A percentile compares a stretch with the other conserved stretches of the same genome.
These are phyloP conservation scores for Cicer cuneatum DNA, from an alignment of 306 rosid genomes.

Conservation along the genomic window DNA sequence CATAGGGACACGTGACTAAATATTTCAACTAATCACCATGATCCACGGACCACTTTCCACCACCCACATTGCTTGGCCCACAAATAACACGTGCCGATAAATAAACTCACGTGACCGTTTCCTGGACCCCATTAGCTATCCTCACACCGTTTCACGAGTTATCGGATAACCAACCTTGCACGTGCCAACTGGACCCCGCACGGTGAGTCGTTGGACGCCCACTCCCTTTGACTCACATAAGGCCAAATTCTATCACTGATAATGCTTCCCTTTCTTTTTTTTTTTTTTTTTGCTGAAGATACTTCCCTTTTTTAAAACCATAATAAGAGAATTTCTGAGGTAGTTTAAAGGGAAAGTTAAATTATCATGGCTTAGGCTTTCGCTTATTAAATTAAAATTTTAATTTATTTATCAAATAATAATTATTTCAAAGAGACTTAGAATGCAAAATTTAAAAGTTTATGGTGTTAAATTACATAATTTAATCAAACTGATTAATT, in stretches of 20 bases:
- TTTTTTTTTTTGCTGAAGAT: too few relatives aligned
- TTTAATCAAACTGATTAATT: too few relatives aligned
- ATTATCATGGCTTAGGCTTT: too few relatives aligned
- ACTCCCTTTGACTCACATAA: background rate
- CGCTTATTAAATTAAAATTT: too few relatives aligned
- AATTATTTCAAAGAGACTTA: too few relatives aligned
- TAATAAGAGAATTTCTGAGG: too few relatives aligned
- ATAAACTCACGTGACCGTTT: slow-evolving; percentile 48
- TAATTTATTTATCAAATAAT: too few relatives aligned
- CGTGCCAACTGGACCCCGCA: slow-evolving; percentile 34
- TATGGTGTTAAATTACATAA: too few relatives aligned
- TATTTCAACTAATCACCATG: slow-evolving; percentile 48
- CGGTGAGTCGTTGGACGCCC: background rate
- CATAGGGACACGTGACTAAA: slow-evolving; percentile 53
- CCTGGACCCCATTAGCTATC: background rate
- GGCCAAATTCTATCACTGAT: background rate
- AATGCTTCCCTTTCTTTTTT: background rate
- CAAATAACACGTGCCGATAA: slow-evolving; percentile 35
- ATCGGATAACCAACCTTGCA: slow-evolving; percentile 10
- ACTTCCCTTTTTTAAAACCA: too few relatives aligned
- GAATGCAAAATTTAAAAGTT: too few relatives aligned
- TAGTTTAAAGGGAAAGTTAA: too few relatives aligned
- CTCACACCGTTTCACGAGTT: slow-evolving; percentile 23
- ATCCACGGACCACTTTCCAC: slow-evolving; percentile 52
- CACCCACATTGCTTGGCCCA: slow-evolving; percentile 32